Conservation (phyloP, 176 grass and related monocot genomes). For the Lolium rigidum region DNA sequence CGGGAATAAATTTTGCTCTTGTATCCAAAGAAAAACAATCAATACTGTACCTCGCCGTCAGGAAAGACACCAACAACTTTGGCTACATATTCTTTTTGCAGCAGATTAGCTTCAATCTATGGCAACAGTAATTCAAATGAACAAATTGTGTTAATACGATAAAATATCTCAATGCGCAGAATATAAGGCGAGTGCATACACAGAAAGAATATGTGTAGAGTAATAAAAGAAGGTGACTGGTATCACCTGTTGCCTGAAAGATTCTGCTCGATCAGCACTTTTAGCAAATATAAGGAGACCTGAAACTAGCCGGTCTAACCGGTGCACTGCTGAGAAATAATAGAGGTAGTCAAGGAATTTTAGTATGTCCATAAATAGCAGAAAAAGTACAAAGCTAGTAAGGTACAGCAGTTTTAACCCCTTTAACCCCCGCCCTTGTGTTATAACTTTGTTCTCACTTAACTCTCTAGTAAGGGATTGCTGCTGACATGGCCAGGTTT, state of each 20-base stretch:
- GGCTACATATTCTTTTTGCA: conserved; percentile 95
- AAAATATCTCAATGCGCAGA: conserved; percentile 9
- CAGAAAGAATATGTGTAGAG: not conserved
- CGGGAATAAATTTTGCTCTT: not conserved
- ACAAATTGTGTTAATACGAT: conserved; percentile 23
- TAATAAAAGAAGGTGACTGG: conserved; percentile 14
- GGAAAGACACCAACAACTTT: conserved; percentile 95
- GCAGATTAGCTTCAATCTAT: conserved; percentile 80
- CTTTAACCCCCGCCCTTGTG: not conserved
- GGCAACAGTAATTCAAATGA: conserved; percentile 26
- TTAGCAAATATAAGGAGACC: conserved; percentile 99
- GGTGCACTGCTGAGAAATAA: conserved; percentile 86
- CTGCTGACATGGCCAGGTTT: not conserved
- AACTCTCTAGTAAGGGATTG: not conserved
- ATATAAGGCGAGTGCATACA: conserved; percentile 26
- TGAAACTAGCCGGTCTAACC: conserved; percentile 94
- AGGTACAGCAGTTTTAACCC: not conserved
- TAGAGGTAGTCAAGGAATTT: conserved; percentile 71
- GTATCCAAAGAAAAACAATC: not conserved
- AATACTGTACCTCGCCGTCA: conserved; percentile 68
- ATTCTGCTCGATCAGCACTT: conserved; percentile 79
- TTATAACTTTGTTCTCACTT: not conserved
- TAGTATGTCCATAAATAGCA: not conserved
- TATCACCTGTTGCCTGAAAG: conserved; percentile 86
- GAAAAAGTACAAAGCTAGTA: not conserved